Conservation (phyloP, 1,139 yeast genomes). For the Suhomyces guaymorum region DNA sequence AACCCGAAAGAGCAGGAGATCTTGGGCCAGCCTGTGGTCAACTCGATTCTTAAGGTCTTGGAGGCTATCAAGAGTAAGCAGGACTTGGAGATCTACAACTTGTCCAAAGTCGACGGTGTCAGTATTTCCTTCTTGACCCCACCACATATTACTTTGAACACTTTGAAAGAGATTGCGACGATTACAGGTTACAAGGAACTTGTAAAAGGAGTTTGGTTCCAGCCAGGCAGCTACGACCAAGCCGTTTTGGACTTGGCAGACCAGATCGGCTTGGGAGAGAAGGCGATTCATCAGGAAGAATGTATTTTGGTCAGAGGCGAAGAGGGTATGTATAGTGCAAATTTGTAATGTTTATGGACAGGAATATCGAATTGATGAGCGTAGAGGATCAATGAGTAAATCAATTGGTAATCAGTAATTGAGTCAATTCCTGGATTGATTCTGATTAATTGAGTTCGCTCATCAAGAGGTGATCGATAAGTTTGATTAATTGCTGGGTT, state of each 20-base stretch:
- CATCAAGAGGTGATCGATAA: no score
- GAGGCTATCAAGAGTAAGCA: conserved; percentile 24
- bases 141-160: conserved; percentile 54
- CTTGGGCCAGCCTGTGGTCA: conserved; percentile 43
- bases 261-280: conserved; percentile 42
- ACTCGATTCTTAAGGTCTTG: conserved; percentile 37
- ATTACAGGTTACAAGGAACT: conserved; percentile 30
- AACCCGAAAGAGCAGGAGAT: conserved; percentile 57
- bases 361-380: no score
- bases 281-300: conserved; percentile 57
- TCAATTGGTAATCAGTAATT: no score
- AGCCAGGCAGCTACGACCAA: conserved; percentile 72
- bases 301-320: conserved; percentile 76
- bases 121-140: conserved; percentile 73
- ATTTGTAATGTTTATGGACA: conserved; percentile 9
- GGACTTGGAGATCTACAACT: conserved; percentile 28
- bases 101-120: conserved; percentile 41
- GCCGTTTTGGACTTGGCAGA: conserved; percentile 49
- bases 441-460: no score
- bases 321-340: conserved; percentile 36
- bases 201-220: conserved; percentile 74
- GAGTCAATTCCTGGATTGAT: no score
- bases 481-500: no score
- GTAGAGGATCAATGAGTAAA: no score
- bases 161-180: conserved; percentile 44